These are phyloP conservation scores for Fusarium albosuccineum DNA, from an alignment of 2,329 filamentous ascomycete genomes.

Conservation along the genomic window DNA sequence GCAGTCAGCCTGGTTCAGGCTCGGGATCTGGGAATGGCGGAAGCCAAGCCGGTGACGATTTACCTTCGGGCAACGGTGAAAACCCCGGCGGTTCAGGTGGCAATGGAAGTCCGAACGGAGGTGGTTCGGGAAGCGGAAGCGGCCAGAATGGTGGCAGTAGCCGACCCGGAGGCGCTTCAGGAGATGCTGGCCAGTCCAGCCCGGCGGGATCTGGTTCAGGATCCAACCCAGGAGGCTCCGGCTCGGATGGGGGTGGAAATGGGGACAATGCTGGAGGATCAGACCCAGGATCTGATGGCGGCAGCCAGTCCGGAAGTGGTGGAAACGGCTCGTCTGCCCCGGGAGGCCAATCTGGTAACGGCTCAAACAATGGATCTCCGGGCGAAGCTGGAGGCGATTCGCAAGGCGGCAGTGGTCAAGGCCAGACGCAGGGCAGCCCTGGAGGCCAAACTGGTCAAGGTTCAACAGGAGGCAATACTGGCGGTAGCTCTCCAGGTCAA, in stretches of 20 bases:
- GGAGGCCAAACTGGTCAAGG: not conserved
- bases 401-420: not conserved
- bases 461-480: no score
- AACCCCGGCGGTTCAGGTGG: no score
- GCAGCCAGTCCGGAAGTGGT: not conserved
- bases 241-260: not conserved
- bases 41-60: no score
- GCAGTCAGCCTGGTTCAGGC: not conserved
- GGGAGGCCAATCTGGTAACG: not conserved
- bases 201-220: not conserved
- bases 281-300: not conserved
- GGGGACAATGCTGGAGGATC: not conserved
- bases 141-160: no score
- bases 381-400: not conserved
- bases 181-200: not conserved
- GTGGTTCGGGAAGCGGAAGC: not conserved
- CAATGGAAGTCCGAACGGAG: no score
- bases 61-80: no score
- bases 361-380: not conserved
- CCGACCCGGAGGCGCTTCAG: not conserved
- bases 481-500: no score
- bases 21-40: no score
- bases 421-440: not conserved
- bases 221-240: not conserved
- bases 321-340: not conserved